A percentile compares a stretch with the other conserved stretches of the same genome.
phyloP scores from a whole-genome alignment of 1,139 yeast genomes.

The Yarrowia galli region DNA sequence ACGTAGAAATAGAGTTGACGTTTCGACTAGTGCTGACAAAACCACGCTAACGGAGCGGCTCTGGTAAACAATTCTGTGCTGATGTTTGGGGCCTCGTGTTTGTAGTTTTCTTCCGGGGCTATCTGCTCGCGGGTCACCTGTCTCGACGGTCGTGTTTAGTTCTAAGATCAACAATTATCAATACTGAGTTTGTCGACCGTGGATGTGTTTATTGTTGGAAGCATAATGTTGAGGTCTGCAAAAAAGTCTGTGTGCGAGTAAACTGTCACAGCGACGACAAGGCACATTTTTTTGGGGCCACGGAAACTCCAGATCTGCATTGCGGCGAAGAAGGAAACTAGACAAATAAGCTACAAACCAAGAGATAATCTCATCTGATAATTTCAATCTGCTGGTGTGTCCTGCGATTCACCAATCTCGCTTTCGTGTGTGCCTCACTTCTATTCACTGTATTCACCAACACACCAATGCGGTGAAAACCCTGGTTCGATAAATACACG shows the following conservation, averaged over 20 bases:
- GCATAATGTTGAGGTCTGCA: neutral
- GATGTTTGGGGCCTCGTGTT: no score
- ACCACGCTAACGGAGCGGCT: neutral
- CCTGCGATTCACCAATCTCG: no score
- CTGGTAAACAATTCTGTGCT: neutral
- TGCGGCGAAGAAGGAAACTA: neutral
- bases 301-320: constrained; percentile 7
- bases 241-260: neutral
- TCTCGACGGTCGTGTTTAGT: neutral
- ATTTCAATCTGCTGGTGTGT: neutral
- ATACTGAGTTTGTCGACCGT: neutral
- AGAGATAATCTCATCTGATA: constrained; percentile 28
- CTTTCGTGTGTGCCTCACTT: no score
- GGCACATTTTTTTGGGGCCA: neutral
- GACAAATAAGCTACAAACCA: constrained; percentile 27
- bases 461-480: neutral
- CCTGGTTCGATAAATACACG: neutral
- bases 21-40: neutral
- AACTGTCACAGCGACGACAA: neutral
- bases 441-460: no score
- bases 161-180: neutral
- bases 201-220: neutral
- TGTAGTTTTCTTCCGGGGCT: neutral
- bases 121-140: neutral
- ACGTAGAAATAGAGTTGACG: neutral